Base-by-base conservation (phyloP, 257 asterid genomes). In the Solanum sejunctum region DNA sequence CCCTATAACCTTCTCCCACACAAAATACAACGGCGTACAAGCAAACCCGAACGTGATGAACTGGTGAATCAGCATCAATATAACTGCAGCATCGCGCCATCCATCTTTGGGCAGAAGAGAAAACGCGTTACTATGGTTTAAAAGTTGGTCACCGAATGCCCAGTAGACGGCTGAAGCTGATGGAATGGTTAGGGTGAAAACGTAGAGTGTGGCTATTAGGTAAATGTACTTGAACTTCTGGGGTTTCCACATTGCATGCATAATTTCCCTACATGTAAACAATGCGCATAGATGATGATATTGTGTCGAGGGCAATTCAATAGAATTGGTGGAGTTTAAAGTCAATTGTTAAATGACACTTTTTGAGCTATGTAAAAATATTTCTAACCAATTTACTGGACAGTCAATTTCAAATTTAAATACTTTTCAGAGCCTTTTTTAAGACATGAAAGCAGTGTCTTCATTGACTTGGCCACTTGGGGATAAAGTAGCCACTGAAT, bases 211-310 rank as follows among this genome's bases (percentile, higher is more conserved):
- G 39, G 99, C 99, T 1, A 88, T 8, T 83, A 96, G 85, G 90
- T 96, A 96, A 7, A 96, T 93, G 95, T 87, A 91, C 90, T 96
- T 96, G 94, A 96, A 96, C 81, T 94, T 96, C 28, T 90, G 98
- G 1, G 99, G 99, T 56, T 94, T 96, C 99, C 99, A 95, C 98
- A 95, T 95, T 8, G 98, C 98, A 85, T 95, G 98, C 98, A 95
- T 95, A 17, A 95, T 95, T 89, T 95, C 98, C 89, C 98, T 95
- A 77, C 49, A 28, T 54, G 49, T 45, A 17, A 58, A 43, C 75
- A 78, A 82, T 84, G 77, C 84, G 85, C 5, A 10, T 41, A 56
- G 60, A 21, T 16, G 45, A 45, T 8, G 18, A 39, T 55, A 23
- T 4, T 60, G 41, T 36, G 36, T 32, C 36, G 3, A 0, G n/a